These are phyloP conservation scores for Phytomonas sp. DNA, from an alignment of 208 protist species.

Conservation along the genomic window DNA sequence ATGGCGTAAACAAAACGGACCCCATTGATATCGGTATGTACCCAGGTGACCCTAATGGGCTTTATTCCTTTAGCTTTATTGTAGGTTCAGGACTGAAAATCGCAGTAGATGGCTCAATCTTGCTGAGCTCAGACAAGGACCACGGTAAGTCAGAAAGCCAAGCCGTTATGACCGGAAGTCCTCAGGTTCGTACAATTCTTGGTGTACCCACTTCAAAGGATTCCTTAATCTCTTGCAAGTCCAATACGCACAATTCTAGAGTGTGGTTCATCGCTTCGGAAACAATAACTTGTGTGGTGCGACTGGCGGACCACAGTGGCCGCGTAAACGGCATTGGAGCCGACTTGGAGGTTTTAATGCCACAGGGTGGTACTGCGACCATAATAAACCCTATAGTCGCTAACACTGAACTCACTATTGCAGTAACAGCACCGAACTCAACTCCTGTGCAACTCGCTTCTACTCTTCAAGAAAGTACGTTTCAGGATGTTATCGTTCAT, in stretches of 20 bases:
- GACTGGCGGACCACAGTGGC: slow-evolving; percentile 31
- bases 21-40: slow-evolving; percentile 35
- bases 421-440: slow-evolving; percentile 21
- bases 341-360: slow-evolving; percentile 50
- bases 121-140: background rate
- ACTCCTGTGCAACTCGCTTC: background rate
- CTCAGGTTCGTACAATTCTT: slow-evolving; percentile 47
- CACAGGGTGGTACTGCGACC: slow-evolving; percentile 33
- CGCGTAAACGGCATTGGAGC: slow-evolving; percentile 43
- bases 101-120: slow-evolving; percentile 33
- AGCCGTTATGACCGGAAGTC: slow-evolving; percentile 52
- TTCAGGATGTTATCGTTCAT: background rate
- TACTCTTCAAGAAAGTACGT: background rate
- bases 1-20: slow-evolving; percentile 13
- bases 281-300: slow-evolving; percentile 33
- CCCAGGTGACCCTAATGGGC: slow-evolving; percentile 42
- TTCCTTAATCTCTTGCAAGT: slow-evolving; percentile 34
- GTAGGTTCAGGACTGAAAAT: slow-evolving; percentile 16
- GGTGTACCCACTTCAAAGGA: slow-evolving; percentile 38
- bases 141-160: slow-evolving; percentile 16
- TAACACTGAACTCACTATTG: slow-evolving; percentile 21
- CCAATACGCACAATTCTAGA: slow-evolving; percentile 29
- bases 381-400: slow-evolving; percentile 12
- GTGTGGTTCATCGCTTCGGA: slow-evolving; percentile 50
- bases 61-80: slow-evolving; percentile 41